Conservation (phyloP, 768 basidiomycete species). For the Tricholomella constricta region DNA sequence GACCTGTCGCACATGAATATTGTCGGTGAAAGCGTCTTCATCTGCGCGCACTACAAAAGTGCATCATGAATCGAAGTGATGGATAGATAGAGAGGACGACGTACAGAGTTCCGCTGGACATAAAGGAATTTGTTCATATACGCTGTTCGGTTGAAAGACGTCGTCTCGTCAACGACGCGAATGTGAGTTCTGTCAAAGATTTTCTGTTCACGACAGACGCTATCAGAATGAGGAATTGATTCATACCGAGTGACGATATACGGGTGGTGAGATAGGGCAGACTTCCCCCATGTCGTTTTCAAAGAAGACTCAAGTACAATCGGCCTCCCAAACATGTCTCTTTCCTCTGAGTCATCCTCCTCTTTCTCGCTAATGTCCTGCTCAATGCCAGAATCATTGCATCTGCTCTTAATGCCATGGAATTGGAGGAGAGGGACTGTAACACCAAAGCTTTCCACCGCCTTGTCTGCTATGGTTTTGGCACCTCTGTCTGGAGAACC, state of each 20-base stretch:
- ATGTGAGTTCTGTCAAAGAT: constrained; percentile 32
- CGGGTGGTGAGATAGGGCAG: constrained; percentile 30
- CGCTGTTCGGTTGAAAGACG: constrained; percentile 26
- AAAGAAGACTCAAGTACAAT: neutral
- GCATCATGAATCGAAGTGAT: neutral
- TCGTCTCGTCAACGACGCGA: constrained; percentile 33
- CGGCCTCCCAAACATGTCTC: constrained; percentile 9
- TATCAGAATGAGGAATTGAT: neutral
- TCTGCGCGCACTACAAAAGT: constrained; percentile 25
- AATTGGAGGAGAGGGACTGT: constrained; percentile 37
- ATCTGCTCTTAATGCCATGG: constrained; percentile 27
- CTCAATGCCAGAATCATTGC: neutral
- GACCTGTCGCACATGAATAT: constrained; percentile 26
- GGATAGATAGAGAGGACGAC: neutral
- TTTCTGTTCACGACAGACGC: neutral
- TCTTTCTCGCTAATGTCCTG: constrained; percentile 1
- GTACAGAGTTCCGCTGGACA: constrained; percentile 24
- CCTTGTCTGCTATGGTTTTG: constrained; percentile 28
- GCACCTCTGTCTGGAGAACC: constrained; percentile 14
- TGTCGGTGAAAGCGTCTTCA: constrained; percentile 1
- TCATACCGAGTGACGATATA: constrained; percentile 37
- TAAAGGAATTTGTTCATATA: constrained; percentile 24
- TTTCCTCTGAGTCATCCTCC: constrained; percentile 19
- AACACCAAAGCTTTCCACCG: constrained; percentile 36
- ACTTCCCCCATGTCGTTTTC: constrained; percentile 17